Conservation (phyloP, 1,284 basidiomycete genomes). For the Laetiporus sulphureus region DNA sequence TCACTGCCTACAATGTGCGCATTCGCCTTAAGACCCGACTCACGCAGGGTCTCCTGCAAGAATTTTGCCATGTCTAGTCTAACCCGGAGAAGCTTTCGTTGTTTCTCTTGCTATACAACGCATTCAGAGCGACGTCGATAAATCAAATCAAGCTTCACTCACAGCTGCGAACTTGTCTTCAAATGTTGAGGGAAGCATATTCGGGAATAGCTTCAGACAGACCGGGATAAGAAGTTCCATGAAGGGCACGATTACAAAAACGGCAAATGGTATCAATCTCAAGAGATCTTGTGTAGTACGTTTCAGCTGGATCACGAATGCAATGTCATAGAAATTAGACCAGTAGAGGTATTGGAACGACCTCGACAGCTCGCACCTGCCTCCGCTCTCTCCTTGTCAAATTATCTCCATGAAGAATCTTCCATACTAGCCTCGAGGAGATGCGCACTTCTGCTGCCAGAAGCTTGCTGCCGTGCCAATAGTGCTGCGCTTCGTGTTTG, state of each 20-base stretch:
- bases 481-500: slow-evolving; percentile 95
- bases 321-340: slow-evolving; percentile 9
- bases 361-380: slow-evolving; percentile 72
- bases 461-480: slow-evolving; percentile 96
- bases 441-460: slow-evolving; percentile 94
- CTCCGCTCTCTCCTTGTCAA: slow-evolving; percentile 91
- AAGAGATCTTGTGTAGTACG: slow-evolving; percentile 92
- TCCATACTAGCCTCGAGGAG: slow-evolving; percentile 82
- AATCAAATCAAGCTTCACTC: too few relatives aligned
- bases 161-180: slow-evolving; percentile 94
- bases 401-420: slow-evolving; percentile 87
- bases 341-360: too few relatives aligned
- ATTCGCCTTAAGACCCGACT: slow-evolving; percentile 90
- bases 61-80: slow-evolving; percentile 99
- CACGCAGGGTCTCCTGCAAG: slow-evolving; percentile 93
- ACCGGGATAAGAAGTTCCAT: slow-evolving; percentile 98
- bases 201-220: slow-evolving; percentile 95
- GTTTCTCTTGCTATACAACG: slow-evolving; percentile 83
- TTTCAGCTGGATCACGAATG: too few relatives aligned
- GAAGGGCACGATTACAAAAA: slow-evolving; percentile 95
- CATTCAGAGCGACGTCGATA: slow-evolving; percentile 70
- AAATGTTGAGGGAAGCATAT: slow-evolving; percentile 98
- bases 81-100: slow-evolving; percentile 91
- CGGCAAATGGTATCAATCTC: slow-evolving; percentile 90
- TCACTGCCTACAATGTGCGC: slow-evolving; percentile 88